Evolutionary conservation across 805 yeast species (phyloP).

Genomic region (Lipomyces anomalus): DNA sequence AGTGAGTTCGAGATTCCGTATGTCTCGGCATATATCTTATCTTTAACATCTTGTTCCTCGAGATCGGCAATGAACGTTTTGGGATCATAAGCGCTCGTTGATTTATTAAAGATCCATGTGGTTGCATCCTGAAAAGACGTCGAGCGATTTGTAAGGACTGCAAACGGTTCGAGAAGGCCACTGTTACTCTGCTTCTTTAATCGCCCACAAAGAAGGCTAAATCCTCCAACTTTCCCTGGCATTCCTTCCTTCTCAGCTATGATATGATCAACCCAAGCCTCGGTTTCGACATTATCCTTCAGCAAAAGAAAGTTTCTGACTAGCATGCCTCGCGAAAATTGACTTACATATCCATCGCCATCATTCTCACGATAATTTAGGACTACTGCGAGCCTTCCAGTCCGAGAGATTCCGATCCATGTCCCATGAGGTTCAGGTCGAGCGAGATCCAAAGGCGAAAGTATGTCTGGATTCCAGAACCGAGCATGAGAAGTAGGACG

Average conservation of each 20-base stretch:
- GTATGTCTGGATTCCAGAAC: conserved; percentile 31
- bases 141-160: conserved; percentile 30
- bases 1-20: conserved; percentile 66
- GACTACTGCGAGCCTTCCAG: conserved; percentile 62
- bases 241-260: conserved; percentile 22
- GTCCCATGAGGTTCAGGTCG: conserved; percentile 69
- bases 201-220: conserved; percentile 54
- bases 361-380: conserved; percentile 61
- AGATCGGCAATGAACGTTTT: not conserved
- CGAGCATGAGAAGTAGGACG: conserved; percentile 64
- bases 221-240: conserved; percentile 50
- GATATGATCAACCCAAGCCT: conserved; percentile 43
- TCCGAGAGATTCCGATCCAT: conserved; percentile 72
- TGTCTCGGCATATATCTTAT: conserved; percentile 30
- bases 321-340: conserved; percentile 49
- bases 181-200: conserved; percentile 29
- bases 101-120: conserved; percentile 9
- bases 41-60: conserved; percentile 3
- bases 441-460: conserved; percentile 72
- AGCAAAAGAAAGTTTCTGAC: conserved; percentile 44
- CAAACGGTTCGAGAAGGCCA: conserved; percentile 18
- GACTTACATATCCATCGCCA: conserved; percentile 19
- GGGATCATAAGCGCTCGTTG: conserved; percentile 25
- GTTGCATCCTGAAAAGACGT: conserved; percentile 11
- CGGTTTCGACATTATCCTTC: conserved; percentile 29